Conservation (phyloP, 306 rosid species). For the Trichosanthes truncata region DNA sequence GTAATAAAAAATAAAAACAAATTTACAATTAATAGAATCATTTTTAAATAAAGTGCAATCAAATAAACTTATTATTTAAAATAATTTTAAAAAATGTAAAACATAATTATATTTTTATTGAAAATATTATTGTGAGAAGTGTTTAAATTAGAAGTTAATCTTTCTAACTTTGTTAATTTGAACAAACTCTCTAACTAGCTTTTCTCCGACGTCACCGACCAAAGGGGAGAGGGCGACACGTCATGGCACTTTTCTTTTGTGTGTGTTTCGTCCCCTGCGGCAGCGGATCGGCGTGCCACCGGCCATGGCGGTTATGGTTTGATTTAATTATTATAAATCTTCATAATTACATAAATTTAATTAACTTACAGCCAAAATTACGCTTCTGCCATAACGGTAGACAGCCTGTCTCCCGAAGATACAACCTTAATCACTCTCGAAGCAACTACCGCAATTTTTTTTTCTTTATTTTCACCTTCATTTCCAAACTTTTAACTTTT, state of each 20-base stretch:
- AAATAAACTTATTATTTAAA: too few relatives aligned
- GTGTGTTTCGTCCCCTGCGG: not conserved
- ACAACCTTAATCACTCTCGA: not conserved
- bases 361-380: not conserved
- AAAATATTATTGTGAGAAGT: too few relatives aligned
- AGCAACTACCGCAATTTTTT: not conserved
- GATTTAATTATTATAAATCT: not conserved
- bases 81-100: too few relatives aligned
- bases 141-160: too few relatives aligned
- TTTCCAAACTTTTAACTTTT: not conserved
- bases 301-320: not conserved
- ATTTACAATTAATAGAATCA: too few relatives aligned
- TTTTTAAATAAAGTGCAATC: too few relatives aligned
- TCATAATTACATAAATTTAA: not conserved
- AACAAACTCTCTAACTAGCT: too few relatives aligned
- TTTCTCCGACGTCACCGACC: conserved; percentile 4
- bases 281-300: conserved; percentile 3
- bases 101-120: too few relatives aligned
- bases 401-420: not conserved
- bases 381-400: not conserved
- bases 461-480: too few relatives aligned
- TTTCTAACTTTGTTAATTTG: too few relatives aligned
- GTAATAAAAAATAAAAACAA: too few relatives aligned
- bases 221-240: not conserved
- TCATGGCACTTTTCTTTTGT: not conserved